These are phyloP conservation scores for Prosopis cineraria DNA, from an alignment of 306 rosid species.

Conservation along the genomic window DNA sequence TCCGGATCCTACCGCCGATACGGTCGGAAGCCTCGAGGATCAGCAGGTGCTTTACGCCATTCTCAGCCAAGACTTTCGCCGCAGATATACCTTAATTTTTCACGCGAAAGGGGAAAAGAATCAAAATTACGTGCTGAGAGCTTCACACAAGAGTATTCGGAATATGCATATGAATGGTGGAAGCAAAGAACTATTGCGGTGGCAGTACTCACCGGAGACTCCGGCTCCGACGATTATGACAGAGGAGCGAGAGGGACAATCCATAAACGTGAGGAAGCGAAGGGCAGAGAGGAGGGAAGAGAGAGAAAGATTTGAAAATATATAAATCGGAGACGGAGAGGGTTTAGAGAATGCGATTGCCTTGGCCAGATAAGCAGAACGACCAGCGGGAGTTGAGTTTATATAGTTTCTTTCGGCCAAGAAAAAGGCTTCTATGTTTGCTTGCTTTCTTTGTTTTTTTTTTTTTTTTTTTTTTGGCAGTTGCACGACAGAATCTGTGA, in stretches of 20 bases:
- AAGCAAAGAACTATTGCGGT: not conserved
- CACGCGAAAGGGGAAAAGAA: not conserved
- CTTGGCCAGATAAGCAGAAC: constrained; percentile 37
- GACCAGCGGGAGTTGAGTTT: constrained; percentile 71
- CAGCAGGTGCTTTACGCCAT: constrained; percentile 70
- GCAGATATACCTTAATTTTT: constrained; percentile 68
- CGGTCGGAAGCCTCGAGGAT: constrained; percentile 92
- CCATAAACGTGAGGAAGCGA: constrained; percentile 48
- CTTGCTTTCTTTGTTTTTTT: too few relatives aligned
- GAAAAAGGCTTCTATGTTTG: too few relatives aligned
- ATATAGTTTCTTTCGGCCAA: constrained; percentile 49
- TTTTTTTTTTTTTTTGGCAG: not conserved
- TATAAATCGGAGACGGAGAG: not conserved
- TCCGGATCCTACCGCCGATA: constrained; percentile 89
- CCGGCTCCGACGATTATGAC: constrained; percentile 92
- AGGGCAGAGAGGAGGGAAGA: not conserved
- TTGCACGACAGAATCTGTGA: too few relatives aligned
- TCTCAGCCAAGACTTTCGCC: constrained; percentile 76
- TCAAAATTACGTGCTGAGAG: constrained; percentile 5
- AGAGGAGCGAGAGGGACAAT: constrained; percentile 63
- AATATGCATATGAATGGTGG: not conserved
- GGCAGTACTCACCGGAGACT: constrained; percentile 62
- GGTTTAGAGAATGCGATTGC: not conserved
- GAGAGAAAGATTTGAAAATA: not conserved
- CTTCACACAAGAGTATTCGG: not conserved